Evolutionary conservation across 2,329 filamentous ascomycete genomes (phyloP).

Genomic region (Daldinia sp.): DNA sequence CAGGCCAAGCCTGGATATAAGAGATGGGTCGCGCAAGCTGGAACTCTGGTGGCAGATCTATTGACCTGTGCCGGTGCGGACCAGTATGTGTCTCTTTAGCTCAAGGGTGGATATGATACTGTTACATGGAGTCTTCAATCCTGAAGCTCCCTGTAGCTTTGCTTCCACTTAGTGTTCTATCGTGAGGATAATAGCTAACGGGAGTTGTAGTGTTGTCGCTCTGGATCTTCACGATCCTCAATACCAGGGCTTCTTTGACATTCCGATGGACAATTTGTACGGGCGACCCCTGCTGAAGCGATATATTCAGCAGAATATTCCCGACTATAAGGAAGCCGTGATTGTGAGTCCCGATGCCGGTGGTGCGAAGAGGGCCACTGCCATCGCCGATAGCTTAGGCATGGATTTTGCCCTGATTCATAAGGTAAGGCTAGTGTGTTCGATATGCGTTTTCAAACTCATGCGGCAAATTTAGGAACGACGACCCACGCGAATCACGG

Average conservation of each 20-base stretch:
- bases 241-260: constrained; percentile 99
- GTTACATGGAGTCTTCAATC: constrained; percentile 9
- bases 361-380: constrained; percentile 94
- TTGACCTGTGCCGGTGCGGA: constrained; percentile 96
- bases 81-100: constrained; percentile 69
- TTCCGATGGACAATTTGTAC: constrained; percentile 97
- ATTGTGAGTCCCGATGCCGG: constrained; percentile 97
- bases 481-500: constrained; percentile 86
- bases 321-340: constrained; percentile 85
- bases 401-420: constrained; percentile 98
- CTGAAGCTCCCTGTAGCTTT: constrained; percentile 6
- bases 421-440: constrained; percentile 73
- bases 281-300: constrained; percentile 79
- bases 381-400: constrained; percentile 91
- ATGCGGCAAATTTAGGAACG: constrained; percentile 73
- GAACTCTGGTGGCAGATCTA: constrained; percentile 92
- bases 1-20: constrained; percentile 93
- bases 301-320: constrained; percentile 83
- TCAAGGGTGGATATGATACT: constrained; percentile 21
- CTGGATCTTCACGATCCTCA: constrained; percentile 97
- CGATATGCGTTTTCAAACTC: constrained; percentile 50
- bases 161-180: constrained; percentile 9
- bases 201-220: constrained; percentile 76
- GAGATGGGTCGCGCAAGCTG: constrained; percentile 98
- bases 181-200: constrained; percentile 44